Conservation (phyloP, 805 yeast genomes). For the Millerozyma acaciae region DNA sequence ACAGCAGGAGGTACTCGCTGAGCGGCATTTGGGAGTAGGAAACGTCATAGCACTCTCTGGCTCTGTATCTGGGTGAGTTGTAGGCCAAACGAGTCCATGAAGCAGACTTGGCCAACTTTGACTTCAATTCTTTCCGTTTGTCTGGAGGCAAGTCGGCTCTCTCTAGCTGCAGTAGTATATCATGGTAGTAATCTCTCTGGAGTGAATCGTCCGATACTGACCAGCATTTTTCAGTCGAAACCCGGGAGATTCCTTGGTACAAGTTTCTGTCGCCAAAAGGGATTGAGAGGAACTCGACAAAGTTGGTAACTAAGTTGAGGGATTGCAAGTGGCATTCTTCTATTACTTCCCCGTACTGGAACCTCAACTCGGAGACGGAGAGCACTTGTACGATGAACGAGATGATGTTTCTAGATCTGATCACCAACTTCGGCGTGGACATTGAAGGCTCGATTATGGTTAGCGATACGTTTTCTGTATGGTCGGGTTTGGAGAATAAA, state of each 20-base stretch:
- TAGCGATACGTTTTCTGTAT: conserved; percentile 7
- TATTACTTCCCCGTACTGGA: conserved; percentile 27
- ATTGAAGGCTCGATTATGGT: conserved; percentile 21
- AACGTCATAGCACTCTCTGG: conserved; percentile 10
- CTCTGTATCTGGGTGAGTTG: conserved; percentile 20
- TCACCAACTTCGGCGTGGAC: conserved; percentile 12
- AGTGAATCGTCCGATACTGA: conserved; percentile 26
- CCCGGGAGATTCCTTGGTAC: conserved; percentile 7
- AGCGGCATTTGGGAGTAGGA: conserved; percentile 2
- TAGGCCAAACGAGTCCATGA: conserved; percentile 16
- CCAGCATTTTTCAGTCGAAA: conserved; percentile 28
- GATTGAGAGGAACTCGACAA: conserved; percentile 12
- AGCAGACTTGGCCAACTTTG: conserved; percentile 8
- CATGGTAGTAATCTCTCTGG: conserved; percentile 15
- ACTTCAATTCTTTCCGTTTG: conserved; percentile 3
- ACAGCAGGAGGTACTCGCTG: background rate
- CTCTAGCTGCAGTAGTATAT: conserved; percentile 1
- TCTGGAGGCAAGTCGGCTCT: conserved; percentile 1
- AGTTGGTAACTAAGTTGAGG: conserved; percentile 15
- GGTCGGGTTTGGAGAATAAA: background rate
- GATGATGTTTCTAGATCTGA: conserved; percentile 9
- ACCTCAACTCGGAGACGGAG: conserved; percentile 12
- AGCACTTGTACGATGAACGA: conserved; percentile 11
- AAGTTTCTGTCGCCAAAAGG: background rate
- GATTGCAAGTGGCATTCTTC: conserved; percentile 23